Conservation (phyloP, 805 yeast genomes). For the Candida namnaoensis region DNA sequence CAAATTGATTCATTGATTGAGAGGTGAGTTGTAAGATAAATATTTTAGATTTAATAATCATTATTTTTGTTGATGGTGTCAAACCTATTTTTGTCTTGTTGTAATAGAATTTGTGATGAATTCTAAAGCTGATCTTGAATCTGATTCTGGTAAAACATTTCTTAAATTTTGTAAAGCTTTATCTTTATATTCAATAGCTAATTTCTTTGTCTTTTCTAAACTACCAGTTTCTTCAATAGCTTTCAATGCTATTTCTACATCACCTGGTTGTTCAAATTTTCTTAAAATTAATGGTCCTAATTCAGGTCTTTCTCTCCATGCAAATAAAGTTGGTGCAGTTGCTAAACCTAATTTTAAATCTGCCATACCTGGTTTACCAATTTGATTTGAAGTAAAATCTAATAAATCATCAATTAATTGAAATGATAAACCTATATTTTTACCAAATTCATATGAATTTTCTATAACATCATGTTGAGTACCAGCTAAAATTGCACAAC, state of each 20-base stretch:
- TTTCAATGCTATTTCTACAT: slow-evolving; percentile 70
- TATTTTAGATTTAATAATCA: no score
- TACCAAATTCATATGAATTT: slow-evolving; percentile 82
- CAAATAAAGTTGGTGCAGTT: slow-evolving; percentile 91
- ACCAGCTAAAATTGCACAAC: slow-evolving; percentile 90
- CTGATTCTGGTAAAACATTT: slow-evolving; percentile 69
- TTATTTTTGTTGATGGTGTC: no score
- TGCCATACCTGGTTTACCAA: slow-evolving; percentile 96
- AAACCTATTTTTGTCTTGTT: slow-evolving; percentile 74
- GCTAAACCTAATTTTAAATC: slow-evolving; percentile 91
- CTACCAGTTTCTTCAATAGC: slow-evolving; percentile 71
- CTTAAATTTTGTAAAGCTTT: slow-evolving; percentile 68
- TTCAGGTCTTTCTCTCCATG: slow-evolving; percentile 85
- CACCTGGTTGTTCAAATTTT: slow-evolving; percentile 75
- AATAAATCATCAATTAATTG: slow-evolving; percentile 95
- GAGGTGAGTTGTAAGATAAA: no score
- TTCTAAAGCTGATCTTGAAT: slow-evolving; percentile 81
- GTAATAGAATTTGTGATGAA: slow-evolving; percentile 76
- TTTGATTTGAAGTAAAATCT: slow-evolving; percentile 74
- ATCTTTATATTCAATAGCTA: slow-evolving; percentile 75
- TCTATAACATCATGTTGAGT: slow-evolving; percentile 71
- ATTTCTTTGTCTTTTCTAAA: slow-evolving; percentile 59
- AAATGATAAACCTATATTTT: slow-evolving; percentile 90
- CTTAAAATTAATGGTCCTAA: slow-evolving; percentile 79
- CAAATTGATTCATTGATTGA: no score